A percentile compares a stretch with the other conserved stretches of the same genome.
These are phyloP conservation scores for Alternaria consortialis DNA, from an alignment of 2,329 filamentous ascomycete species.

Conservation along the genomic window DNA sequence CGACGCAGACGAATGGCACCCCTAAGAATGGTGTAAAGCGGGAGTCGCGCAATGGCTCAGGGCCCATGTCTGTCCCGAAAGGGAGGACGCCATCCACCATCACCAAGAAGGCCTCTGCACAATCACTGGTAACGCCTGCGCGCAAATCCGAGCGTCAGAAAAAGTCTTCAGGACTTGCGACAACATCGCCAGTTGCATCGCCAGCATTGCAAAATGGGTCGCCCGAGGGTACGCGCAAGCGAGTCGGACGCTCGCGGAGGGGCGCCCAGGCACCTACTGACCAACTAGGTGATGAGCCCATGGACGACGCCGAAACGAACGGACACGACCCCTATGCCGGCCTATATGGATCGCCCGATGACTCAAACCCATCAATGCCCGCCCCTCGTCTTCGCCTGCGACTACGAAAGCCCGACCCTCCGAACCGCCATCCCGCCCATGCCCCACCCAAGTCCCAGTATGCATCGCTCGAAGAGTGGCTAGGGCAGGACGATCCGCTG, in stretches of 20 bases:
- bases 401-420: conserved; percentile 61
- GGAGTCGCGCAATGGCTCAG: conserved; percentile 33
- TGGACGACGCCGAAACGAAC: conserved; percentile 24
- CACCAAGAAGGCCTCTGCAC: conserved; percentile 35
- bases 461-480: conserved; percentile 70
- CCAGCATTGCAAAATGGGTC: conserved; percentile 26
- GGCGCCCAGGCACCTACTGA: conserved; percentile 29
- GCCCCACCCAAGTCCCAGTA: conserved; percentile 57
- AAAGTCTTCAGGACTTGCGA: conserved; percentile 29
- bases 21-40: conserved; percentile 32
- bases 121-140: conserved; percentile 33
- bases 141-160: conserved; percentile 49
- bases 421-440: conserved; percentile 62
- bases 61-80: conserved; percentile 23
- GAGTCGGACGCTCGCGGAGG: conserved; percentile 35
- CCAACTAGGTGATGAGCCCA: conserved; percentile 19
- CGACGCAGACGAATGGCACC: conserved; percentile 41
- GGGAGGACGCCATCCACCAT: conserved; percentile 27
- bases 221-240: conserved; percentile 31
- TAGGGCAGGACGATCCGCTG: conserved; percentile 61
- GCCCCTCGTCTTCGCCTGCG: conserved; percentile 57
- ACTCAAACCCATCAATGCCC: conserved; percentile 29
- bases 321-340: conserved; percentile 32
- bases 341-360: conserved; percentile 32
- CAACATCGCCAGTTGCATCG: conserved; percentile 28